phyloP scores from a whole-genome alignment of 805 yeast species.

The Dipodascus albidus region DNA sequence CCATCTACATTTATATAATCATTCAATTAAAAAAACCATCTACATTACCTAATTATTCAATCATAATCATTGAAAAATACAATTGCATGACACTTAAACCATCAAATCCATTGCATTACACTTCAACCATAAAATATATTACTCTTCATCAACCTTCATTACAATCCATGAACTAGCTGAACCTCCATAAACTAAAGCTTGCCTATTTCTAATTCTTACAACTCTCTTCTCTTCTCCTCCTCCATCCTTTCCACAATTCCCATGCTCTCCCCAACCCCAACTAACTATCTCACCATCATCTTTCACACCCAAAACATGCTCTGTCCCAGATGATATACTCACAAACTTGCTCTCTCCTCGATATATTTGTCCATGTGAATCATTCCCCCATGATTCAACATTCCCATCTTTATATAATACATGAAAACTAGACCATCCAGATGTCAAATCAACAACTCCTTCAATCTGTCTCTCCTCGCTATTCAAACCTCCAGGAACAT shows the following conservation, averaged over 20 bases:
- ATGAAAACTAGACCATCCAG: conserved; percentile 82
- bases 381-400: conserved; percentile 57
- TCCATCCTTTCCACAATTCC: conserved; percentile 63
- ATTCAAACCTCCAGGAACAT: conserved; percentile 10
- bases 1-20: too few relatives aligned
- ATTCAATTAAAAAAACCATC: too few relatives aligned
- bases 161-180: not conserved
- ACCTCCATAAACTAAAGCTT: not conserved
- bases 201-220: not conserved
- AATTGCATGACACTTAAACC: too few relatives aligned
- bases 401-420: conserved; percentile 18
- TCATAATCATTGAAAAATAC: too few relatives aligned
- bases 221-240: not conserved
- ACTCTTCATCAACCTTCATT: too few relatives aligned
- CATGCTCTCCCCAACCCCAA: conserved; percentile 99
- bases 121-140: too few relatives aligned
- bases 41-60: too few relatives aligned
- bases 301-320: conserved; percentile 52
- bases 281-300: conserved; percentile 34
- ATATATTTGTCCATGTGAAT: conserved; percentile 59
- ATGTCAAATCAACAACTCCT: conserved; percentile 18
- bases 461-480: not conserved
- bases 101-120: too few relatives aligned
- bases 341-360: not conserved
- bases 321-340: conserved; percentile 57